Conservation (phyloP, 306 rosid genomes). For the Begonia fuchsioides region DNA sequence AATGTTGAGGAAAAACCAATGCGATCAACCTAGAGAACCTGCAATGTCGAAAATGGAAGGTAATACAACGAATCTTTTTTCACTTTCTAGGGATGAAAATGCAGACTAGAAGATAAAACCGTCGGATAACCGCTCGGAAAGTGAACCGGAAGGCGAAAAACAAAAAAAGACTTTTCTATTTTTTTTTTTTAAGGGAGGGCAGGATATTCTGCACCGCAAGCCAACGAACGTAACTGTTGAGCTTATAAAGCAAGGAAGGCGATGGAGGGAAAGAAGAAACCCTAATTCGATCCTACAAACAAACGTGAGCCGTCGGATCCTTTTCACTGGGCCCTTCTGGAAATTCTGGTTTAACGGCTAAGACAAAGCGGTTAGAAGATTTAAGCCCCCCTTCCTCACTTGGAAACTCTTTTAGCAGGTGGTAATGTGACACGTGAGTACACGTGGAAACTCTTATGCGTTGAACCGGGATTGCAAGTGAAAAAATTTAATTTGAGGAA, state of each 20-base stretch:
- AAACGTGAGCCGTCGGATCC: constrained; percentile 15
- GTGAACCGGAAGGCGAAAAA: constrained; percentile 2
- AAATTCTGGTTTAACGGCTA: constrained; percentile 5
- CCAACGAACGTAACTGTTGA: constrained; percentile 6
- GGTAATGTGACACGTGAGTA: constrained; percentile 1
- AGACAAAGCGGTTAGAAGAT: neutral
- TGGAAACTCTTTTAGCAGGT: neutral
- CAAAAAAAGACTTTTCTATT: constrained; percentile 4
- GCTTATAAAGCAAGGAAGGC: constrained; percentile 15
- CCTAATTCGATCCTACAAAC: constrained; percentile 18
- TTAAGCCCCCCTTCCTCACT: neutral
- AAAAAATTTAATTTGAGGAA: no score
- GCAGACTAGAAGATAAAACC: constrained; percentile 11
- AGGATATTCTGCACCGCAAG: constrained; percentile 59
- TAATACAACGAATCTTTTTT: neutral
- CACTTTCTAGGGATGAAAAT: constrained; percentile 7
- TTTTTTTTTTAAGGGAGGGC: constrained; percentile 30
- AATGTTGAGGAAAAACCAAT: neutral
- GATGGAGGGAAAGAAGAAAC: constrained; percentile 8
- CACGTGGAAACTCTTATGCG: no score
- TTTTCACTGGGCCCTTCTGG: constrained; percentile 1
- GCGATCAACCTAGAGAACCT: constrained; percentile 4
- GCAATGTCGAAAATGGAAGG: neutral
- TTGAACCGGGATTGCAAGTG: no score
- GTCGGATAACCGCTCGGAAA: constrained; percentile 21